phyloP scores from a whole-genome alignment of 495 filamentous ascomycete genomes.

The Penicillium turbatum region DNA sequence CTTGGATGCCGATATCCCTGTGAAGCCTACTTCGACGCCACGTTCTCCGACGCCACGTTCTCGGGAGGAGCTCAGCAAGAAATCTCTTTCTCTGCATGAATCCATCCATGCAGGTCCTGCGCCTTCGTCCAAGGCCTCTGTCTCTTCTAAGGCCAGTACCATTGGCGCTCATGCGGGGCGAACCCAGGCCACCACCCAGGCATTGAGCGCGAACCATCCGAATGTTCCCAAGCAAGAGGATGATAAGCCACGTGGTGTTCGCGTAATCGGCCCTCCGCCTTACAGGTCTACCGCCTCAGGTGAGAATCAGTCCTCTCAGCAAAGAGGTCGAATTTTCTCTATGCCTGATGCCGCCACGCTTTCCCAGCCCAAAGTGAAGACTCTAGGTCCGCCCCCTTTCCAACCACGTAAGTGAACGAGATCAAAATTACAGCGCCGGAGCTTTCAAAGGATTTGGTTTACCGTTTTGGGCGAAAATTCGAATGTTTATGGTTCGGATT shows the following conservation, averaged over 20 bases:
- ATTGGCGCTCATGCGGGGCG: neutral
- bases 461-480: neutral
- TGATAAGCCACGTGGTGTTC: neutral
- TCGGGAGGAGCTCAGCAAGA: neutral
- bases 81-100: neutral
- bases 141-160: too few relatives aligned
- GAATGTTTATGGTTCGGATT: neutral
- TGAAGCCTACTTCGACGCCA: neutral
- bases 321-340: neutral
- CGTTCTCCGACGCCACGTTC: neutral
- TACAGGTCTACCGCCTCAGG: neutral
- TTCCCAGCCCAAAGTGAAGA: neutral
- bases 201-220: neutral
- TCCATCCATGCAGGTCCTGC: conserved; percentile 1
- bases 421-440: neutral
- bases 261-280: neutral
- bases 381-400: too few relatives aligned
- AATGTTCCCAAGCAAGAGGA: neutral
- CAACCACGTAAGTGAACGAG: neutral
- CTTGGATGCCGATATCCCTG: too few relatives aligned
- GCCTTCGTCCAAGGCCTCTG: neutral
- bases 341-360: neutral
- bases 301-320: neutral
- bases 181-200: neutral
- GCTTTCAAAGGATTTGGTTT: neutral